Conservation (phyloP, 345 rosid genomes). For the Rhizophora apiculata region DNA sequence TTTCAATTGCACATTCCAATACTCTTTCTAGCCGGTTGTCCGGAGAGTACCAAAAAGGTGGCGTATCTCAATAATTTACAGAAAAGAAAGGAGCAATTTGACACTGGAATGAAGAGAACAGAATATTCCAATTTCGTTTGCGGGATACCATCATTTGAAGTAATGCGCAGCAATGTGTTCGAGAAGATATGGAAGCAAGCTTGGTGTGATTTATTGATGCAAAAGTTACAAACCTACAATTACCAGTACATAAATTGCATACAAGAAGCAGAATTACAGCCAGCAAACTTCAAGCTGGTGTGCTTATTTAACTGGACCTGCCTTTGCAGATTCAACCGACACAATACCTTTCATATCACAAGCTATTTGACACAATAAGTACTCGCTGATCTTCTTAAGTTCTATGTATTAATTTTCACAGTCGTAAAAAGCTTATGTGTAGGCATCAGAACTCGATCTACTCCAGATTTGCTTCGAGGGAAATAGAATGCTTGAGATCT, state of each 20-base stretch:
- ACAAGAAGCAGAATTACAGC: background rate
- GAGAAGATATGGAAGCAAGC: background rate
- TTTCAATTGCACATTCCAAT: background rate
- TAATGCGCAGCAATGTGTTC: background rate
- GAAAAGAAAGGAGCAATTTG: background rate
- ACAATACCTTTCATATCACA: background rate
- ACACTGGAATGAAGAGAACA: background rate
- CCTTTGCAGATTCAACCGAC: background rate
- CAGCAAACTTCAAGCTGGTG: background rate
- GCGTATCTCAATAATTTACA: background rate
- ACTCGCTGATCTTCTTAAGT: background rate
- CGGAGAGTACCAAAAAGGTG: background rate
- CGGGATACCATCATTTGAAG: background rate
- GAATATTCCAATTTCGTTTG: background rate
- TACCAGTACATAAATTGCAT: background rate
- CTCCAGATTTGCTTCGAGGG: conserved; percentile 49
- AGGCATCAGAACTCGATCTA: conserved; percentile 25
- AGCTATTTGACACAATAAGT: background rate
- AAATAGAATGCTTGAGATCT: conserved; percentile 73
- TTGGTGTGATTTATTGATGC: background rate
- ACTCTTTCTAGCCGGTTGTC: background rate
- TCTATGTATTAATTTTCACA: background rate
- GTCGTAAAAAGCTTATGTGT: background rate
- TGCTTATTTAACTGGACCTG: background rate
- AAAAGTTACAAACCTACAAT: background rate